Conservation (phyloP, 2,329 filamentous ascomycete genomes). For the Aurifilum marmelostoma region DNA sequence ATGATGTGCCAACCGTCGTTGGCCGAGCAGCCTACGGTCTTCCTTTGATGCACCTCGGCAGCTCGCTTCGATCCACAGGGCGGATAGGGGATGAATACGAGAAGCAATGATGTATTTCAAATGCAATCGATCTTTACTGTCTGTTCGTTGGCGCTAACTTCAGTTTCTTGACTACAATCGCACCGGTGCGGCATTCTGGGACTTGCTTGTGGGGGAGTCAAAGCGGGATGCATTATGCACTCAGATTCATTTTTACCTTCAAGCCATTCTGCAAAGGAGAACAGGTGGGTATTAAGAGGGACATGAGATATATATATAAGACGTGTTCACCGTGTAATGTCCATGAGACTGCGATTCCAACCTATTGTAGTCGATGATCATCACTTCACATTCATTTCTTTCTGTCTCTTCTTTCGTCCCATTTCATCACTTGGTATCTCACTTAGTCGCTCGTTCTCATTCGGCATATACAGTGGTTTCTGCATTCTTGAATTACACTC, state of each 20-base stretch:
- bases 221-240: background rate
- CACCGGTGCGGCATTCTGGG: background rate
- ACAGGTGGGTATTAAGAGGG: background rate
- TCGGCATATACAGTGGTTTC: background rate
- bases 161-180: background rate
- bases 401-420: background rate
- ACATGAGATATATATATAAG: background rate
- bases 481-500: background rate
- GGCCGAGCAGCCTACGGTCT: constrained; percentile 2
- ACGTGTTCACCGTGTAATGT: background rate
- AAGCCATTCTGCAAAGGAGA: background rate
- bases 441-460: background rate
- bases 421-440: background rate
- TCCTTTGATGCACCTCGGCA: background rate
- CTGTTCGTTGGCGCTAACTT: background rate
- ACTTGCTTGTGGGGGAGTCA: background rate
- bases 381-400: background rate
- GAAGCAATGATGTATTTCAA: background rate
- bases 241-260: background rate
- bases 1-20: background rate
- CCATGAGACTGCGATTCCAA: background rate
- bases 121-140: background rate
- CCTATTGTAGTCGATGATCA: too few relatives aligned
- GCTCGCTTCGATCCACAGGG: background rate
- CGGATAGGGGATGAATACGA: background rate